Base-by-base conservation (phyloP, 2,329 filamentous ascomycete species). In the Exophiala sideris region DNA sequence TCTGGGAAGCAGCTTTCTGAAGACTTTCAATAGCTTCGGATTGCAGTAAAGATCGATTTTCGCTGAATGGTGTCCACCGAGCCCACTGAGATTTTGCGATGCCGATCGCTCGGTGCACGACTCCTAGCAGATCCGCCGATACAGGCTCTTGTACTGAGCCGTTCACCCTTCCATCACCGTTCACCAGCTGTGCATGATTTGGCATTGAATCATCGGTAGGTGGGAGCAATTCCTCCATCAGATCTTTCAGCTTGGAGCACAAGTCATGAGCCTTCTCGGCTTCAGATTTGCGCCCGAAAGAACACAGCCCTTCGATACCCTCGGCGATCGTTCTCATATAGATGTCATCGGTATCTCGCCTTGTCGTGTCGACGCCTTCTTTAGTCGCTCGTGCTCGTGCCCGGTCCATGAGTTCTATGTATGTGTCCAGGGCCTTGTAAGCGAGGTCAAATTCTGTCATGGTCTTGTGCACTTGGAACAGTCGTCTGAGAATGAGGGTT, bases 361-460 rank as follows among this genome's bases (percentile, higher is more conserved):
- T 86, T 1, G 83, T 85, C 1, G 68, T 79, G 14, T 46, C 38
- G 11, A 38, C 44, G 14, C 45, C 44, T 20, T 76, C 76, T 72
- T 95, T 95, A 64, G 89, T 84, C 2, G 90, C 84, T 38, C 91
- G 82, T 16, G 89, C 88, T 71, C 92, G 95, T 52, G 87, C 90
- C 66, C 88, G 88, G 58, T 86, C 87, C 51, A 96, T 83, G 60
- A 99, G 88, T 50, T 95, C 89, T 35, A 95, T 77, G 69, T 97
- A 99, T 0, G 91, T 91, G 68, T 95, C 88, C 59, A 96, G 89
- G 0, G 94, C 89, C 67, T 91, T 91, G 69, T 95, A 85, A 1
- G 91, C 91, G 45, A 97, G 76, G 52, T 96, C 89, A 62, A 96
- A 97, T 63, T 99, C 92, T 7, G 91, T 90, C 14, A 96, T 78